phyloP scores from a whole-genome alignment of 106 monocot species.

The Dendrobium chrysotoxum region DNA sequence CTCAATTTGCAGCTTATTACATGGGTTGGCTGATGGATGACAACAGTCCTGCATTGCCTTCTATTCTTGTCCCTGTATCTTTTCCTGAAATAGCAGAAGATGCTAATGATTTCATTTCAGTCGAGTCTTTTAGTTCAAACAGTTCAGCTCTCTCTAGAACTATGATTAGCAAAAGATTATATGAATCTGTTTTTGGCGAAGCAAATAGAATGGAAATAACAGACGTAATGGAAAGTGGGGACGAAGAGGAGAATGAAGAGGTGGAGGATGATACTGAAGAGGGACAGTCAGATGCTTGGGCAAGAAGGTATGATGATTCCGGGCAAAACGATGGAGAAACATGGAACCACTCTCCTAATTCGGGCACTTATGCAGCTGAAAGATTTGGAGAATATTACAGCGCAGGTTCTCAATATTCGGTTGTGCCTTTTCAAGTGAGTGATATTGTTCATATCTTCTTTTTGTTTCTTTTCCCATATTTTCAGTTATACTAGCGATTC shows the following conservation, averaged over 20 bases:
- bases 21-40: slow-evolving; percentile 46
- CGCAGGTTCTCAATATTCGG: neutral
- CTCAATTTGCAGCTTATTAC: slow-evolving; percentile 50
- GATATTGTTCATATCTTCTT: neutral
- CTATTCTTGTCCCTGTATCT: slow-evolving; percentile 14
- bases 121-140: slow-evolving; percentile 10
- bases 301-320: neutral
- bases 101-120: slow-evolving; percentile 2
- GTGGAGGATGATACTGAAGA: slow-evolving; percentile 9
- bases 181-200: slow-evolving; percentile 16
- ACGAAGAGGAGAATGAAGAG: neutral
- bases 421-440: slow-evolving; percentile 25
- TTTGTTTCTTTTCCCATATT: neutral
- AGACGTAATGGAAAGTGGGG: slow-evolving; percentile 5
- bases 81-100: slow-evolving; percentile 6
- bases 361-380: neutral
- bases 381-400: slow-evolving; percentile 6
- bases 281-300: neutral
- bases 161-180: slow-evolving; percentile 15
- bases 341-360: neutral
- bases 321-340: neutral
- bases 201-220: slow-evolving; percentile 10
- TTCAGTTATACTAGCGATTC: neutral
- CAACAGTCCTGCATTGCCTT: slow-evolving; percentile 27
- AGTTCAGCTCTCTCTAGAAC: slow-evolving; percentile 15